phyloP scores from a whole-genome alignment of 2,329 filamentous ascomycete species.

The Lecanosticta acicola region DNA sequence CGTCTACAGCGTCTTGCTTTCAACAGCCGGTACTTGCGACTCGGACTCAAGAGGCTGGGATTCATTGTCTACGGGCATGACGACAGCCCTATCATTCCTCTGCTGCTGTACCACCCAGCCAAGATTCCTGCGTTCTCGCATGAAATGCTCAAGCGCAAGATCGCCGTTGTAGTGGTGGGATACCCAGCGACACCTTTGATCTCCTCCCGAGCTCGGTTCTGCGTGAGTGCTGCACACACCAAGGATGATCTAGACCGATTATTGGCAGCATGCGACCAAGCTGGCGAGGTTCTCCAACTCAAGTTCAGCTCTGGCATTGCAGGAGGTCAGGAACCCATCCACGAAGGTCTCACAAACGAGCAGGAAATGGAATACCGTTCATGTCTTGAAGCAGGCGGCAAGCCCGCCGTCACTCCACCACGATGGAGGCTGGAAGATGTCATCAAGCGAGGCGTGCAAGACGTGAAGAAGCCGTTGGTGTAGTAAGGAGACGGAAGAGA shows the following conservation, averaged over 20 bases:
- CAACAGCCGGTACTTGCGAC: conserved; percentile 96
- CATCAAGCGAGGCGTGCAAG: conserved; percentile 65
- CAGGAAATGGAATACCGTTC: conserved; percentile 62
- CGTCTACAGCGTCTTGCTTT: conserved; percentile 92
- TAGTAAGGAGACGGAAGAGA: conserved; percentile 8
- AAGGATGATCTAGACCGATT: conserved; percentile 95
- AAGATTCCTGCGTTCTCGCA: conserved; percentile 98
- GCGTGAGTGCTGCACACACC: conserved; percentile 90
- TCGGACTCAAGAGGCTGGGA: conserved; percentile 92
- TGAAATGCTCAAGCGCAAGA: conserved; percentile 97
- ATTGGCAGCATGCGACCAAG: conserved; percentile 81
- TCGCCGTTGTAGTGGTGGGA: conserved; percentile 93
- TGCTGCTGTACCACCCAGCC: conserved; percentile 94
- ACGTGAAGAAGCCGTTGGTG: conserved; percentile 63
- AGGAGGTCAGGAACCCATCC: conserved; percentile 73
- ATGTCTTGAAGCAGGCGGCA: conserved; percentile 45
- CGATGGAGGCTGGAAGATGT: conserved; percentile 75
- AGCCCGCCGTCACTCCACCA: conserved; percentile 55
- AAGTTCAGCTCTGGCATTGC: conserved; percentile 97
- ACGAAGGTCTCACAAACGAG: conserved; percentile 64
- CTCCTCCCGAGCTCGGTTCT: conserved; percentile 91
- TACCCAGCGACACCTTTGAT: conserved; percentile 96
- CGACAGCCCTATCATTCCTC: conserved; percentile 91
- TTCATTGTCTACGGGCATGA: conserved; percentile 97
- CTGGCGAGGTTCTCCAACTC: conserved; percentile 85